phyloP scores from a whole-genome alignment of 78 protist genomes.

The Tieghemostelium lacteum region DNA sequence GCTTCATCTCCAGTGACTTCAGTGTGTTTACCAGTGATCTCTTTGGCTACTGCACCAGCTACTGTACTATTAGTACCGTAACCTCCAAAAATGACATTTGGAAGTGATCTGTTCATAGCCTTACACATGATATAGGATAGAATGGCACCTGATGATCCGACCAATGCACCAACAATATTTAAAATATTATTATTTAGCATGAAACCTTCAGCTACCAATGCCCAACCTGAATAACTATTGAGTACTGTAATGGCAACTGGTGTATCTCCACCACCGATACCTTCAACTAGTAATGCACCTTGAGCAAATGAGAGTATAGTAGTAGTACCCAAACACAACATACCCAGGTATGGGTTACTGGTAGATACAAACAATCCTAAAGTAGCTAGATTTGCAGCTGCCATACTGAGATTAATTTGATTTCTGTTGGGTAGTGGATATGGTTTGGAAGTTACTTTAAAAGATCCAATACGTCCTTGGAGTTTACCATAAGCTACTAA shows the following conservation, averaged over 20 bases:
- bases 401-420: constrained; percentile 59
- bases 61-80: constrained; percentile 79
- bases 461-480: constrained; percentile 77
- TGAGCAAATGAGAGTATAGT: constrained; percentile 80
- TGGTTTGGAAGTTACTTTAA: constrained; percentile 65
- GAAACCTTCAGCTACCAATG: constrained; percentile 89
- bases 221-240: constrained; percentile 97
- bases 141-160: constrained; percentile 98
- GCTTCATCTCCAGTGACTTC: constrained; percentile 36
- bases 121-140: constrained; percentile 97
- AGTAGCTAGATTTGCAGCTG: constrained; percentile 54
- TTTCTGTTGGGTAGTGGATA: constrained; percentile 78
- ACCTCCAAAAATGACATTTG: constrained; percentile 96
- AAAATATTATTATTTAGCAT: constrained; percentile 89
- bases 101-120: constrained; percentile 97
- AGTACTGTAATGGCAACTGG: constrained; percentile 98
- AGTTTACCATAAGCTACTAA: constrained; percentile 96
- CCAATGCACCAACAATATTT: constrained; percentile 95
- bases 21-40: constrained; percentile 55
- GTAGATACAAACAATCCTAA: constrained; percentile 52
- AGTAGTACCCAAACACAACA: constrained; percentile 32
- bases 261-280: constrained; percentile 99
- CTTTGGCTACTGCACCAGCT: constrained; percentile 56
- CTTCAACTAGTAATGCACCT: constrained; percentile 88
- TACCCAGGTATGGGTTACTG: constrained; percentile 54